A percentile compares a stretch with the other conserved stretches of the same genome.
phyloP scores from a whole-genome alignment of 805 yeast genomes.

The Nakazawaea wyomingensis region DNA sequence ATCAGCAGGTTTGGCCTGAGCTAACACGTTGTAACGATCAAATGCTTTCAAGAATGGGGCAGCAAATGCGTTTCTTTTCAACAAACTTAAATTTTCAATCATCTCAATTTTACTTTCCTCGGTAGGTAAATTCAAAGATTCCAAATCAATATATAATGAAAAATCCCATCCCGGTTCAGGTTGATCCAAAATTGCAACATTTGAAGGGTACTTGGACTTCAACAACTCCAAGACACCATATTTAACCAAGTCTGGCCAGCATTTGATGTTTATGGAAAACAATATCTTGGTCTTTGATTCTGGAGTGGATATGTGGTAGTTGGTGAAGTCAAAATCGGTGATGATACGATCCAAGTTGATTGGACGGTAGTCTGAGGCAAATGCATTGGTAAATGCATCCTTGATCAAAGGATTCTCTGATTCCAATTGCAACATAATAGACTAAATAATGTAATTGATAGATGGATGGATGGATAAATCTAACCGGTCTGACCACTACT shows the following conservation, averaged over 20 bases:
- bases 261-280: conserved; percentile 67
- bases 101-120: conserved; percentile 45
- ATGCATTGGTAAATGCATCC: conserved; percentile 71
- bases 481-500: no score
- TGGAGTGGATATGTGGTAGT: conserved; percentile 89
- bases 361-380: conserved; percentile 42
- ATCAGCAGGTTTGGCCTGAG: conserved; percentile 33
- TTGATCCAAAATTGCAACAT: conserved; percentile 31
- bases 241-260: conserved; percentile 66
- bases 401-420: conserved; percentile 78
- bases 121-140: conserved; percentile 28
- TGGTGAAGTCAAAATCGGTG: conserved; percentile 94
- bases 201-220: conserved; percentile 42
- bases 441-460: not conserved
- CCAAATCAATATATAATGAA: conserved; percentile 65
- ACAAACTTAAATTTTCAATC: conserved; percentile 60
- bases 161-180: conserved; percentile 79
- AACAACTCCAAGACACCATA: conserved; percentile 61
- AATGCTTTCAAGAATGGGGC: conserved; percentile 92
- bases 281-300: conserved; percentile 61
- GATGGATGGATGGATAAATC: not conserved
- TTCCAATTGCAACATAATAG: conserved; percentile 74
- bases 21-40: conserved; percentile 64
- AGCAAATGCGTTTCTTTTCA: conserved; percentile 85
- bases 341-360: conserved; percentile 75